Conservation (phyloP, 1,284 basidiomycete species). For the Tylopilus sp. region DNA sequence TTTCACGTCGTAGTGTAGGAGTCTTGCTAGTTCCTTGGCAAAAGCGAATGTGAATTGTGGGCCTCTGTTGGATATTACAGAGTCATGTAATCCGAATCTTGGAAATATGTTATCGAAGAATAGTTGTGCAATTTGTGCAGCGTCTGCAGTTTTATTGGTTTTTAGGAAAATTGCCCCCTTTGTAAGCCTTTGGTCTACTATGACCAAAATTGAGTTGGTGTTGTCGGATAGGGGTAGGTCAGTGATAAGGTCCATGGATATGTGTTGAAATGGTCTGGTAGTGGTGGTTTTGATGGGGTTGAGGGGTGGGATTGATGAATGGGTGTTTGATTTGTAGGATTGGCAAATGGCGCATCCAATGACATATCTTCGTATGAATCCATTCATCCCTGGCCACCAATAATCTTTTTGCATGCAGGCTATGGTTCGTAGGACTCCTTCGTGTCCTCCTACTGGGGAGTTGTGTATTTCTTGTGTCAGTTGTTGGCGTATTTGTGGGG, state of each 20-base stretch:
- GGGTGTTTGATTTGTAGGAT: background rate
- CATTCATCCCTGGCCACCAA: background rate
- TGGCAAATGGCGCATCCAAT: background rate
- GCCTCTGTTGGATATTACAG: background rate
- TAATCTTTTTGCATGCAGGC: background rate
- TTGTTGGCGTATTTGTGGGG: background rate
- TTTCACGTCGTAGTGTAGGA: too few relatives aligned
- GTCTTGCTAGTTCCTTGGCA: background rate
- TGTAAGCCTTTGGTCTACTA: too few relatives aligned
- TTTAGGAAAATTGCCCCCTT: too few relatives aligned
- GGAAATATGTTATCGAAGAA: too few relatives aligned
- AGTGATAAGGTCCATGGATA: background rate
- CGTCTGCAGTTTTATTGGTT: too few relatives aligned
- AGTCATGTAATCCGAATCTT: too few relatives aligned
- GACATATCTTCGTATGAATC: background rate
- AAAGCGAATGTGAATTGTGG: background rate
- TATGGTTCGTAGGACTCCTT: background rate
- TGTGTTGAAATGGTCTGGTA: background rate
- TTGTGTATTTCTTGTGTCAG: background rate
- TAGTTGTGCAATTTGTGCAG: too few relatives aligned
- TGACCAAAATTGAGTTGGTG: too few relatives aligned
- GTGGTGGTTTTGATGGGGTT: background rate
- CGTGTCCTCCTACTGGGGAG: background rate
- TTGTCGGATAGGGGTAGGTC: background rate
- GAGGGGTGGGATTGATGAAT: background rate